Conservation (phyloP, 2,329 filamentous ascomycete genomes). For the Botrytis medusae region DNA sequence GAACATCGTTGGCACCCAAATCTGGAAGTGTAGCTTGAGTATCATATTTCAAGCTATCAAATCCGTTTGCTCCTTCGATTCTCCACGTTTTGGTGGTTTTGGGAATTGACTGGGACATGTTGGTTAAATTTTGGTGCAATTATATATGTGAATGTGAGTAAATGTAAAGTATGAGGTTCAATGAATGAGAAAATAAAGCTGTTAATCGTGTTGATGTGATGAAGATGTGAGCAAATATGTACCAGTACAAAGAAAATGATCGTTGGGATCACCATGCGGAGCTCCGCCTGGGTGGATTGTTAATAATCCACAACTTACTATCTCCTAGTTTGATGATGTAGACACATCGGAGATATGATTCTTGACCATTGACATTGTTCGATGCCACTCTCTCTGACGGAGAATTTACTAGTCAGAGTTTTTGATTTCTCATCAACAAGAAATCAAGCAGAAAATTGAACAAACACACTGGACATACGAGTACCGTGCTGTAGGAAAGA, state of each 20-base stretch:
- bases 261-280: not conserved
- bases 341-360: conserved; percentile 3
- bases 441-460: not conserved
- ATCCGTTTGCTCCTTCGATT: conserved; percentile 49
- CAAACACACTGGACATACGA: not conserved
- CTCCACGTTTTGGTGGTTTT: conserved; percentile 46
- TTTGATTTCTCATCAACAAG: not conserved
- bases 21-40: conserved; percentile 41
- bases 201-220: not conserved
- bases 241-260: not conserved
- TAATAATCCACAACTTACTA: conserved; percentile 3
- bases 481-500: not conserved
- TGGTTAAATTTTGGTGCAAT: not conserved
- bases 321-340: conserved; percentile 7
- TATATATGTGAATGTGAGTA: not conserved
- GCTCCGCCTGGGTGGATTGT: not conserved
- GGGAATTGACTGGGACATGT: conserved; percentile 33
- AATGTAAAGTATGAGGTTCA: not conserved
- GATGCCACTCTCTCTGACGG: not conserved
- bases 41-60: conserved; percentile 49
- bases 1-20: conserved; percentile 53
- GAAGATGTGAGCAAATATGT: not conserved
- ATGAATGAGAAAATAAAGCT: not conserved
- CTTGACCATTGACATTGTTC: not conserved
- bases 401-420: not conserved